phyloP scores from a whole-genome alignment of 176 grass and related monocot genomes.

The Cenchrus purpureus region DNA sequence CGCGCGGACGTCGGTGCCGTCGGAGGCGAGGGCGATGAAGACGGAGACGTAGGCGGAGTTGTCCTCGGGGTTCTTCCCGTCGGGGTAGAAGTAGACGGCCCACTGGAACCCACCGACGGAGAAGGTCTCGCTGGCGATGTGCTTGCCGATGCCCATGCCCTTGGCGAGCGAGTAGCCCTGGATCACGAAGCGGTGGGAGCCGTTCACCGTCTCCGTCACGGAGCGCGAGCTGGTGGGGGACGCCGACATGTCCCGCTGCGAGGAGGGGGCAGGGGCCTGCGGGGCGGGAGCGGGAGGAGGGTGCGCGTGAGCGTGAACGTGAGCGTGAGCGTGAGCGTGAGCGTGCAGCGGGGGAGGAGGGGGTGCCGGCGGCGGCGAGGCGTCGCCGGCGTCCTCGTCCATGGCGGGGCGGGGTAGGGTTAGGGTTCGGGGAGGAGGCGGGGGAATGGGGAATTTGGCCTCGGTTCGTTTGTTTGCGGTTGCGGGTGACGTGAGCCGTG shows the following conservation, averaged over 20 bases:
- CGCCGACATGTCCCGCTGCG: constrained; percentile 52
- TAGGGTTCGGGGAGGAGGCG: constrained; percentile 32
- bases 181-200: constrained; percentile 75
- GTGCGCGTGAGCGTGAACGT: neutral
- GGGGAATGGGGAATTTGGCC: constrained; percentile 20
- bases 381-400: constrained; percentile 51
- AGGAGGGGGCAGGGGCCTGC: neutral
- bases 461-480: neutral
- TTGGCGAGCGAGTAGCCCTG: constrained; percentile 73
- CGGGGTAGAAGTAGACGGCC: constrained; percentile 87
- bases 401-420: constrained; percentile 42
- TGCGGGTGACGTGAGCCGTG: neutral
- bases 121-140: constrained; percentile 74
- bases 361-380: constrained; percentile 42
- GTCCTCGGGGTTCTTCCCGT: constrained; percentile 76
- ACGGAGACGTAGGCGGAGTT: constrained; percentile 68
- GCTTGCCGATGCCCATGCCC: constrained; percentile 67
- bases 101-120: constrained; percentile 60
- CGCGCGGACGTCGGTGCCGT: constrained; percentile 63
- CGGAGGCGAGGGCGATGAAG: constrained; percentile 73
- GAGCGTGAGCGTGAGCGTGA: neutral
- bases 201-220: constrained; percentile 73
- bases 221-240: constrained; percentile 90
- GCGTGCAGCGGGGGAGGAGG: neutral
- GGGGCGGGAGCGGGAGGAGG: neutral